phyloP scores from a whole-genome alignment of 139 green algal species.

The Chlorokybus atmophyticus region DNA sequence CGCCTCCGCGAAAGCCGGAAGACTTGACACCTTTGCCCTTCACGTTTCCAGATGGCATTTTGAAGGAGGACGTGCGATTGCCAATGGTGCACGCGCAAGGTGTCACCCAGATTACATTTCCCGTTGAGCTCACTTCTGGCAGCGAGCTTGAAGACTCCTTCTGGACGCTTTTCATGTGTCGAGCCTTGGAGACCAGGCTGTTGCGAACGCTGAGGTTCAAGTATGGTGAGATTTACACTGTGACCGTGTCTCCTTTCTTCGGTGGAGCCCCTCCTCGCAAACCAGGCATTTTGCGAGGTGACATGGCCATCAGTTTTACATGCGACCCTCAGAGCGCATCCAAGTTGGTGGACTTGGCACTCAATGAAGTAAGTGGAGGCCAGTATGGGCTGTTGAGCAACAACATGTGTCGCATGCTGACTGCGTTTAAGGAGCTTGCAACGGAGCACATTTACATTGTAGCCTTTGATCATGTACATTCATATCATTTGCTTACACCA shows the following conservation, averaged over 20 bases:
- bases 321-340: conserved; percentile 53
- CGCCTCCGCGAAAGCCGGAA: conserved; percentile 2
- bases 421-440: no score
- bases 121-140: conserved; percentile 33
- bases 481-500: no score
- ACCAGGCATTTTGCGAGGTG: conserved; percentile 35
- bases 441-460: no score
- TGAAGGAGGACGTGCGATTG: conserved; percentile 53
- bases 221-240: conserved; percentile 49
- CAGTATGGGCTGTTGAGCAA: not conserved
- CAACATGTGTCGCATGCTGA: no score
- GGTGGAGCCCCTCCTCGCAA: conserved; percentile 36
- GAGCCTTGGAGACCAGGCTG: conserved; percentile 61
- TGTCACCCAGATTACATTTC: conserved; percentile 61
- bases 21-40: conserved; percentile 49
- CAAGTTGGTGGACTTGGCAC: conserved; percentile 37
- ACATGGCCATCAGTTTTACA: conserved; percentile 62
- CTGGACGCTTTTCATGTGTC: conserved; percentile 27
- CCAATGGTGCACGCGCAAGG: conserved; percentile 52
- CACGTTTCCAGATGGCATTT: conserved; percentile 38
- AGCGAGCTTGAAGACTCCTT: conserved; percentile 22
- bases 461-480: no score
- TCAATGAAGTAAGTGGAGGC: conserved; percentile 42
- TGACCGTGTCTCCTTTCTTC: conserved; percentile 35
- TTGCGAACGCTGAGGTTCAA: conserved; percentile 62